Evolutionary conservation across 179 eudicot species (phyloP).

Genomic region (Camellia oleifera): DNA sequence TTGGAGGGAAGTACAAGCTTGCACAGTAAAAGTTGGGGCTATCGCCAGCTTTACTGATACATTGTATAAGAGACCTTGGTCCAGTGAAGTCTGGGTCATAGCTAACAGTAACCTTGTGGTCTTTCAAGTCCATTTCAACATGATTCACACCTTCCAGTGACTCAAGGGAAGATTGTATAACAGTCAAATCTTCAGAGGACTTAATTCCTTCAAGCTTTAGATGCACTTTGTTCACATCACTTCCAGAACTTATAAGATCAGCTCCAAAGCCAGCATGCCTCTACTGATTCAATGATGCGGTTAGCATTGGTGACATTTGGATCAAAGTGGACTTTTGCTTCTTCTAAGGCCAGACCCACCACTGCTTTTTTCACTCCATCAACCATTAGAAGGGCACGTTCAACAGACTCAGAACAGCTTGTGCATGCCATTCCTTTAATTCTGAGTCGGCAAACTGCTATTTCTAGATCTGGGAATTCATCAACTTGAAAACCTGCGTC

Average conservation of each 20-base stretch:
- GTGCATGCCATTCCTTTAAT: conserved; percentile 98
- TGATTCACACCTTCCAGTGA: conserved; percentile 61
- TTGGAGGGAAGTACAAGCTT: conserved; percentile 62
- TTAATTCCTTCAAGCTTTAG: conserved; percentile 62
- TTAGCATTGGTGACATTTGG: conserved; percentile 55
- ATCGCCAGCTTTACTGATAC: conserved; percentile 57
- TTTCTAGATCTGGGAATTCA: conserved; percentile 70
- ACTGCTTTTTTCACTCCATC: conserved; percentile 86
- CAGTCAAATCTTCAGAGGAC: conserved; percentile 43
- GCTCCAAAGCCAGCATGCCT: conserved; percentile 89
- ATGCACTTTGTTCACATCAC: conserved; percentile 69
- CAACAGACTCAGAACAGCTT: conserved; percentile 88
- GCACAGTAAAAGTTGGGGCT: conserved; percentile 53
- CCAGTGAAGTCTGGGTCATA: conserved; percentile 81
- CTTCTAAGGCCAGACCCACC: conserved; percentile 90
- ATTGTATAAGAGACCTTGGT: conserved; percentile 79
- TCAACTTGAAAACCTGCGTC: conserved; percentile 74
- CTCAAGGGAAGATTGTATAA: conserved; percentile 56
- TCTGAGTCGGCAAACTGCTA: conserved; percentile 69
- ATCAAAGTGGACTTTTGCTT: conserved; percentile 94
- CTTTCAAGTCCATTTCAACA: conserved; percentile 63
- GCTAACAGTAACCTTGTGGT: conserved; percentile 47
- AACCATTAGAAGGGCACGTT: conserved; percentile 67
- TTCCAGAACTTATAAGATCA: conserved; percentile 71
- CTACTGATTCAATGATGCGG: conserved; percentile 63